Conservation (phyloP, 2,329 filamentous ascomycete species). For the Fusarium pininemorale region DNA sequence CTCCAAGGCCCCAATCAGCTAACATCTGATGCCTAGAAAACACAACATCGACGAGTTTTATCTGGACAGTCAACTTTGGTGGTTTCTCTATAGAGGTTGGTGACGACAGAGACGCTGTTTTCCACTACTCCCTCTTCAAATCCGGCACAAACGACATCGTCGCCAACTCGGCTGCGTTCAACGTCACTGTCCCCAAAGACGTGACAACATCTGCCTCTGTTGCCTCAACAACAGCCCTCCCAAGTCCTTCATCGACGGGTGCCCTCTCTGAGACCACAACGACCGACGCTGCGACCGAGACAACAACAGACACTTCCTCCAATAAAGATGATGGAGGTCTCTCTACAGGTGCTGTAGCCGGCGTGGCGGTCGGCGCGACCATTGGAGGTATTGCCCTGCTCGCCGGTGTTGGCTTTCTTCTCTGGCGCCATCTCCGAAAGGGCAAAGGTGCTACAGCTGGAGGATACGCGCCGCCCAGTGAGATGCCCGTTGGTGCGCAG, state of each 20-base stretch:
- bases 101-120: constrained; percentile 22
- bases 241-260: not conserved
- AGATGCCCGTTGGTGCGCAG: constrained; percentile 1
- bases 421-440: constrained; percentile 33
- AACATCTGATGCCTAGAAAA: constrained; percentile 22
- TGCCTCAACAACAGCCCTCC: not conserved
- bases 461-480: constrained; percentile 2
- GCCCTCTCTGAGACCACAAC: constrained; percentile 6
- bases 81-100: constrained; percentile 11
- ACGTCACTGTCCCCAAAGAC: constrained; percentile 25
- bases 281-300: not conserved
- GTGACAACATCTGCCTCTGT: not conserved
- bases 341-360: constrained; percentile 38
- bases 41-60: constrained; percentile 29
- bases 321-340: not conserved
- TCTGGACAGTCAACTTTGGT: constrained; percentile 32
- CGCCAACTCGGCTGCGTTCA: constrained; percentile 33
- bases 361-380: constrained; percentile 38
- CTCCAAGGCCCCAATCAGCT: not conserved
- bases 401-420: constrained; percentile 31
- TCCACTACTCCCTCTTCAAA: constrained; percentile 30
- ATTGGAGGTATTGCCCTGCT: constrained; percentile 30
- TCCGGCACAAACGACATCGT: constrained; percentile 15
- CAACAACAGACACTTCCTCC: not conserved
- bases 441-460: not conserved